phyloP scores from a whole-genome alignment of 2,329 filamentous ascomycete species.

The Fusarium luffae region DNA sequence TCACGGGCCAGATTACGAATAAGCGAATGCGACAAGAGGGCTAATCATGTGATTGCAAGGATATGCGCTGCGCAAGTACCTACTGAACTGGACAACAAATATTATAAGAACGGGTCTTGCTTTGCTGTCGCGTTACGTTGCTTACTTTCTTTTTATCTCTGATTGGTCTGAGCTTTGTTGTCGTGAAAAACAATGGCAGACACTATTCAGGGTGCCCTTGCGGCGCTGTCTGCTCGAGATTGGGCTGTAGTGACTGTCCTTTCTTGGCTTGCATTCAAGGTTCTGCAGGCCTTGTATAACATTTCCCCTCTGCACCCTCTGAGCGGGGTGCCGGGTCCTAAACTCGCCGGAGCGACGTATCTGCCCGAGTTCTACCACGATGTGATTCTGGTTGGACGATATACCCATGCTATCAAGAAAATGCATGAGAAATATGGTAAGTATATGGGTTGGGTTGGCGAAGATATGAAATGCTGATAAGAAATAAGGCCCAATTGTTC shows the following conservation, averaged over 20 bases:
- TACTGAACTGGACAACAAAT: neutral
- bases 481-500: slow-evolving; percentile 3
- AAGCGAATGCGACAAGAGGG: neutral
- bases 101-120: neutral
- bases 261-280: neutral
- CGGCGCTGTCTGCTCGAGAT: neutral
- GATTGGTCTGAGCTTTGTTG: neutral
- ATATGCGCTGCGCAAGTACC: neutral
- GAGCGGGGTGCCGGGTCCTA: slow-evolving; percentile 16
- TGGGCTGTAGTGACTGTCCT: neutral
- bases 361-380: slow-evolving; percentile 24
- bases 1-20: neutral
- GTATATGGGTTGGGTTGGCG: too few relatives aligned
- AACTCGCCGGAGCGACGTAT: slow-evolving; percentile 20
- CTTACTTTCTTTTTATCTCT: neutral
- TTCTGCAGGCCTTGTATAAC: slow-evolving; percentile 15
- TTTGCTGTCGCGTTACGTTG: neutral
- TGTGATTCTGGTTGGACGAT: slow-evolving; percentile 22
- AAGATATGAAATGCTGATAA: neutral
- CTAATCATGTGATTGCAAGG: neutral
- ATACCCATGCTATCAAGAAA: slow-evolving; percentile 15
- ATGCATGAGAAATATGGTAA: slow-evolving; percentile 27
- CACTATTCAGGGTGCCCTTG: neutral
- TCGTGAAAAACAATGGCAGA: neutral
- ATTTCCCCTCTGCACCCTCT: slow-evolving; percentile 20